Evolutionary conservation across 2,329 filamentous ascomycete species (phyloP).

Genomic region (Colletotrichum sp.): DNA sequence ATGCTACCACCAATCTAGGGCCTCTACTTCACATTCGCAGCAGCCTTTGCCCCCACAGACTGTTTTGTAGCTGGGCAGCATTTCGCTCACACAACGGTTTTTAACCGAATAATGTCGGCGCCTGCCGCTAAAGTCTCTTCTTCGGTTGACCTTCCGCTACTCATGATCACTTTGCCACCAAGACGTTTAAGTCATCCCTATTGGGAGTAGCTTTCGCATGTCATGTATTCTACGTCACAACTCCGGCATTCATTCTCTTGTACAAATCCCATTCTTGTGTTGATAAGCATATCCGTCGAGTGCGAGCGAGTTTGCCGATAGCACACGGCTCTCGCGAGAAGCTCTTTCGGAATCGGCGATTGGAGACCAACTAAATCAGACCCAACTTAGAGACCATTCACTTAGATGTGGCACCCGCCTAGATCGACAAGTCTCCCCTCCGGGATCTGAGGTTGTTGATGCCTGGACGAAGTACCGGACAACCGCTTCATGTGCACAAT

Average conservation of each 20-base stretch:
- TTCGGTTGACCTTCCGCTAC: neutral
- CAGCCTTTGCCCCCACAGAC: neutral
- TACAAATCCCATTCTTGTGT: neutral
- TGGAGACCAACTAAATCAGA: neutral
- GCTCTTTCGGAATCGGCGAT: neutral
- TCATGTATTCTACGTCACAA: neutral
- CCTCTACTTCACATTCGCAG: neutral
- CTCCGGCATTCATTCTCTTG: neutral
- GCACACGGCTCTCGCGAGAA: neutral
- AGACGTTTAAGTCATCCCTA: neutral
- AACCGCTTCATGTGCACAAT: neutral
- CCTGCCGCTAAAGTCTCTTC: neutral
- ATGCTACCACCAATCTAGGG: no score
- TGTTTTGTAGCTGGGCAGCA: neutral
- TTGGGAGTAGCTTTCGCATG: neutral
- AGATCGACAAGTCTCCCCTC: neutral
- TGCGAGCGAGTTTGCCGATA: neutral
- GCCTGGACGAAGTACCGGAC: neutral
- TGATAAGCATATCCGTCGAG: neutral
- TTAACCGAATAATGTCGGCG: no score
- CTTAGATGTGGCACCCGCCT: neutral
- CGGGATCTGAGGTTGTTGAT: neutral
- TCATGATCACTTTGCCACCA: neutral
- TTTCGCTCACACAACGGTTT: neutral
- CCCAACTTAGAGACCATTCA: neutral